A percentile compares a stretch with the other conserved stretches of the same genome.
These are phyloP conservation scores for Suhomyces sp. DNA, from an alignment of 805 yeast species.

Conservation along the genomic window DNA sequence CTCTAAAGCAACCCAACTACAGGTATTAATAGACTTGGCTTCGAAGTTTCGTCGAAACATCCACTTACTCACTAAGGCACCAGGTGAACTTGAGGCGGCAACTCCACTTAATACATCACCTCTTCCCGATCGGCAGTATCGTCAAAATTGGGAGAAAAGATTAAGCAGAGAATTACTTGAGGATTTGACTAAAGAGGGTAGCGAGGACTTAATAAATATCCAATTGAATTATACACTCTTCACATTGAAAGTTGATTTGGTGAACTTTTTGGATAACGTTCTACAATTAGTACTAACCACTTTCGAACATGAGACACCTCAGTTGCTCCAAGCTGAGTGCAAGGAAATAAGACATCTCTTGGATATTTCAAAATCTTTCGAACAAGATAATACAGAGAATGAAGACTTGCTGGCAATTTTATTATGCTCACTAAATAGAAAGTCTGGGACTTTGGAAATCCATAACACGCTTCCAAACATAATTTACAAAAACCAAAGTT, in stretches of 20 bases:
- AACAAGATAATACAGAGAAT: conserved; percentile 4
- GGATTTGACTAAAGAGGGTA: conserved; percentile 21
- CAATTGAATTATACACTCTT: conserved; percentile 40
- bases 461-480: conserved; percentile 31
- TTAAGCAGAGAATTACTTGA: conserved; percentile 26
- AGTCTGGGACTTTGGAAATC: conserved; percentile 34
- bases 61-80: conserved; percentile 18
- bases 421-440: conserved; percentile 37
- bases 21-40: conserved; percentile 20
- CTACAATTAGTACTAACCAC: conserved; percentile 8
- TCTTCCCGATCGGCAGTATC: conserved; percentile 1
- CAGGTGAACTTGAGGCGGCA: too few species aligned
- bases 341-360: conserved; percentile 3
- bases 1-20: conserved; percentile 12
- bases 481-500: conserved; percentile 16
- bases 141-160: conserved; percentile 30
- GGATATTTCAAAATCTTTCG: conserved; percentile 4
- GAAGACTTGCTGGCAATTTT: conserved; percentile 18
- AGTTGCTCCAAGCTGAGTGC: background rate
- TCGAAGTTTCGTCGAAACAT: conserved; percentile 19
- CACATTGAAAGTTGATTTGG: conserved; percentile 30
- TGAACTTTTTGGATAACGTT: conserved; percentile 21
- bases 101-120: background rate
- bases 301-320: background rate
- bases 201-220: conserved; percentile 31